Percentiles rank a stretch among this genome's conserved stretches.
These are phyloP conservation scores for Calonectria multiphialidica DNA, from an alignment of 2,329 filamentous ascomycete species.

Conservation along the genomic window DNA sequence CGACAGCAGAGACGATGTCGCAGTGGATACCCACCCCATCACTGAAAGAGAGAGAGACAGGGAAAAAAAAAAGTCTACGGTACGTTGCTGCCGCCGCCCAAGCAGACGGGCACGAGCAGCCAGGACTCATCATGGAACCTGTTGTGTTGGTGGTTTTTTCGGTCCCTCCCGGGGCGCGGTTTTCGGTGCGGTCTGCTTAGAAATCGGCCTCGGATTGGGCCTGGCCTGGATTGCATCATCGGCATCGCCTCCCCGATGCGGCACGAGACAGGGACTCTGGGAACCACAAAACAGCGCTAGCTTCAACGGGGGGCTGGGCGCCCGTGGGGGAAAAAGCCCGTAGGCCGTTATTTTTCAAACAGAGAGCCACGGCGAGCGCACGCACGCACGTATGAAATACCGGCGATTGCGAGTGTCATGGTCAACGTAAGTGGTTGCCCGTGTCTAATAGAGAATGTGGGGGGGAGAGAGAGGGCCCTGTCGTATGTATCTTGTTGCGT, in stretches of 20 bases:
- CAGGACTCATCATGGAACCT: neutral
- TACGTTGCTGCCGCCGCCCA: neutral
- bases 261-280: conserved; percentile 14
- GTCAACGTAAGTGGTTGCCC: neutral
- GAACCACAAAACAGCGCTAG: conserved; percentile 30
- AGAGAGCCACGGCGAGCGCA: neutral
- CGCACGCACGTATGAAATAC: neutral
- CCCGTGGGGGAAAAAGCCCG: conserved; percentile 19
- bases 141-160: conserved; percentile 7
- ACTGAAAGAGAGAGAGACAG: neutral
- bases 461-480: neutral
- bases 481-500: neutral
- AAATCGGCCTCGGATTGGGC: conserved; percentile 42
- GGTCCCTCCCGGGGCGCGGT: conserved; percentile 1
- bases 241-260: conserved; percentile 34
- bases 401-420: neutral
- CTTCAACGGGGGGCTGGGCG: conserved; percentile 27
- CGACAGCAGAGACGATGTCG: conserved; percentile 14
- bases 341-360: neutral
- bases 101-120: neutral
- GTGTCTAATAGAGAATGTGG: neutral
- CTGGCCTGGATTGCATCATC: conserved; percentile 41
- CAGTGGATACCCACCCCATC: neutral
- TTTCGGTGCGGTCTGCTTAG: conserved; percentile 35
- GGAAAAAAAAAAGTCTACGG: neutral